Evolutionary conservation across 2,329 filamentous ascomycete species (phyloP), one percentile per base, ranked within the genome.

Genomic region (Paecilomyces formosus): DNA sequence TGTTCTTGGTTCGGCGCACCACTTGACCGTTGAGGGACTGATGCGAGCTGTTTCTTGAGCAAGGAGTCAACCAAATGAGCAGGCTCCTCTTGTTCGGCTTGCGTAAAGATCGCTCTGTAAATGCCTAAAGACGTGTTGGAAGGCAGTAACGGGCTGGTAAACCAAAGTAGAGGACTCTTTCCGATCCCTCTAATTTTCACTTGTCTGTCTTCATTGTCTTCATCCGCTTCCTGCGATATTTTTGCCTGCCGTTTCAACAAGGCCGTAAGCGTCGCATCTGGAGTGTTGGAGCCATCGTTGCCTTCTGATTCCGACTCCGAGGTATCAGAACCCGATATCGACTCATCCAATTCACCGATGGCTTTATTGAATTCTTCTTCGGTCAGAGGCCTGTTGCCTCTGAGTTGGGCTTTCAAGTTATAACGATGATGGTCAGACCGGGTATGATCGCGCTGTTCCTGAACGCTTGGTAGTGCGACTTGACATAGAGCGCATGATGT

Each of bases 361-460:
- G 97, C 81, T 70, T 88, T 90, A 71, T 94, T 90, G 65, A 99
- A 99, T 33, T 96, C 92, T 7, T 70, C 73, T 69, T 99, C 94
- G 1, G 85, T 84, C 1, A 97, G 88, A 0, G 89, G 76, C 9
- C 81, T 82, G 59, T 82, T 81, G 0, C 90, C 90, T 53, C 90
- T 86, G 58, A 96, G 78, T 78, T 90, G 96, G 71, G 93, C 89
- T 75, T 96, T 97, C 61, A 97, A 77, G 71, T 99, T 99, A 77
- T 97, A 99, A 63, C 88, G 84, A 73, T 99, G 94, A 54, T 95
- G 81, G 69, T 99, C 94, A 9, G 93, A 96, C 67, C 90, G 89
- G 59, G 90, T 86, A 74, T 99, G 94, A 60, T 85, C 83, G 61
- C 90, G 85, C 71, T 97, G 93, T 61, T 97, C 93, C 61, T 86